Evolutionary conservation across 2,329 filamentous ascomycete species (phyloP).

Genomic region (Venturia pyrina): DNA sequence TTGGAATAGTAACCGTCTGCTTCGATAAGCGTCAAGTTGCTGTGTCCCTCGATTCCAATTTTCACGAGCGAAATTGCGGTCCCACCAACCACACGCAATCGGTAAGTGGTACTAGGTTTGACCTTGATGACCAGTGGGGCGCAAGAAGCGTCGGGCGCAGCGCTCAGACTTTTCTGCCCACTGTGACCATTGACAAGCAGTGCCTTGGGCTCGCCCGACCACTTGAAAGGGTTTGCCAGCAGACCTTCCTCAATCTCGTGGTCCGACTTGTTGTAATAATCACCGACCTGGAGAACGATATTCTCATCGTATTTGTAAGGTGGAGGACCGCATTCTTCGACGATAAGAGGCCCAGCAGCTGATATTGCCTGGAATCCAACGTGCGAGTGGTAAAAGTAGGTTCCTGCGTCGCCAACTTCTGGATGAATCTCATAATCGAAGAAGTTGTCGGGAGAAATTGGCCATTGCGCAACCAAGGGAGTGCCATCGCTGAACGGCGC

Average conservation of each 20-base stretch:
- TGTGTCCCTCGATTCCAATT: slow-evolving; percentile 48
- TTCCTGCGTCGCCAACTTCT: slow-evolving; percentile 44
- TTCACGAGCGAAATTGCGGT: slow-evolving; percentile 45
- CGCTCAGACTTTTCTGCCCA: slow-evolving; percentile 32
- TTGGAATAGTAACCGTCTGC: slow-evolving; percentile 47
- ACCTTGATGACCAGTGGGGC: slow-evolving; percentile 46
- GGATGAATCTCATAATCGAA: slow-evolving; percentile 59
- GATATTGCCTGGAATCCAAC: slow-evolving; percentile 52
- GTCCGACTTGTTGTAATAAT: slow-evolving; percentile 49
- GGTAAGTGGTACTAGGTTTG: slow-evolving; percentile 50
- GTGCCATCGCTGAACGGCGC: slow-evolving; percentile 57
- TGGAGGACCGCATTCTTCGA: slow-evolving; percentile 37
- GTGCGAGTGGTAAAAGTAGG: slow-evolving; percentile 61
- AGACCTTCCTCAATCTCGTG: slow-evolving; percentile 42
- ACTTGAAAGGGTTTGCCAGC: slow-evolving; percentile 39
- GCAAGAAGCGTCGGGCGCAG: slow-evolving; percentile 29
- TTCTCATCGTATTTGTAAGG: slow-evolving; percentile 57
- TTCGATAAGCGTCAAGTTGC: slow-evolving; percentile 47
- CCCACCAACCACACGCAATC: slow-evolving; percentile 49
- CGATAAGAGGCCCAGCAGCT: slow-evolving; percentile 47
- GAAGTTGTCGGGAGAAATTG: slow-evolving; percentile 49
- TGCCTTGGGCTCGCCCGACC: slow-evolving; percentile 49
- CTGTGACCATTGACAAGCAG: slow-evolving; percentile 49
- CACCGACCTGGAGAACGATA: slow-evolving; percentile 43
- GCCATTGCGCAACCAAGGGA: slow-evolving; percentile 53